phyloP scores from a whole-genome alignment of 2,329 filamentous ascomycete genomes.

The Cryphonectria radicalis region DNA sequence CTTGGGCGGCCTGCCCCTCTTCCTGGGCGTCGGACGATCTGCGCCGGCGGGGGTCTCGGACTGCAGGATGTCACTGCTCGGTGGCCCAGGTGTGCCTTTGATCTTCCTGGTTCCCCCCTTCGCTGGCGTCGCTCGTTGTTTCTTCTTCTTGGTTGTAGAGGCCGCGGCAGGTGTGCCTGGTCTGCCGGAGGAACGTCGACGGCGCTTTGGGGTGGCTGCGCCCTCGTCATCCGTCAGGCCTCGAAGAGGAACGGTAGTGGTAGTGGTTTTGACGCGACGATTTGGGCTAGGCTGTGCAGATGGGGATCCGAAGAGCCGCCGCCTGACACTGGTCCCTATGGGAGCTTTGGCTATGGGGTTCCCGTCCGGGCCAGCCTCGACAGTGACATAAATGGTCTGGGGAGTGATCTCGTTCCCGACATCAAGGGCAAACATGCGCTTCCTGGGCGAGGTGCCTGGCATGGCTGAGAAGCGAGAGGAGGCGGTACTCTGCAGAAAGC shows the following conservation, averaged over 20 bases:
- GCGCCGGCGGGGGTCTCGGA: slow-evolving; percentile 17
- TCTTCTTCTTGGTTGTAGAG: slow-evolving; percentile 45
- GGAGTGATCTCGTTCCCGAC: slow-evolving; percentile 55
- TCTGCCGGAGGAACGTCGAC: slow-evolving; percentile 53
- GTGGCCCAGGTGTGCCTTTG: slow-evolving; percentile 12
- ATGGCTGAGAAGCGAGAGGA: slow-evolving; percentile 40
- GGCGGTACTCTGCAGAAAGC: slow-evolving; percentile 51
- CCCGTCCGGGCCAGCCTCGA: slow-evolving; percentile 51
- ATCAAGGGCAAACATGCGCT: slow-evolving; percentile 61
- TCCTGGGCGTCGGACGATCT: slow-evolving; percentile 36
- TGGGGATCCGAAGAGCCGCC: slow-evolving; percentile 48
- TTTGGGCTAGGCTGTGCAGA: slow-evolving; percentile 45
- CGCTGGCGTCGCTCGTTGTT: slow-evolving; percentile 51
- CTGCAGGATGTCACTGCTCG: slow-evolving; percentile 25
- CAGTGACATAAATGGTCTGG: slow-evolving; percentile 58
- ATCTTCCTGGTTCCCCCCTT: slow-evolving; percentile 38
- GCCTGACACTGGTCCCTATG: slow-evolving; percentile 37
- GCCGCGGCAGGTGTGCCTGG: slow-evolving; percentile 56
- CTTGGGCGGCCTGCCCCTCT: slow-evolving; percentile 31
- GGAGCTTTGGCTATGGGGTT: slow-evolving; percentile 22
- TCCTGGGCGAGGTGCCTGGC: slow-evolving; percentile 51
- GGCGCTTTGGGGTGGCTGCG: slow-evolving; percentile 47
- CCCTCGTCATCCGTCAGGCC: slow-evolving; percentile 49
- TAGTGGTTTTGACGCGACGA: slow-evolving; percentile 47
- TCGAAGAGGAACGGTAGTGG: slow-evolving; percentile 55